Percentiles rank a stretch among this genome's conserved stretches.
Evolutionary conservation across 768 basidiomycete genomes (phyloP).

Genomic region (Amyloporia xantha): DNA sequence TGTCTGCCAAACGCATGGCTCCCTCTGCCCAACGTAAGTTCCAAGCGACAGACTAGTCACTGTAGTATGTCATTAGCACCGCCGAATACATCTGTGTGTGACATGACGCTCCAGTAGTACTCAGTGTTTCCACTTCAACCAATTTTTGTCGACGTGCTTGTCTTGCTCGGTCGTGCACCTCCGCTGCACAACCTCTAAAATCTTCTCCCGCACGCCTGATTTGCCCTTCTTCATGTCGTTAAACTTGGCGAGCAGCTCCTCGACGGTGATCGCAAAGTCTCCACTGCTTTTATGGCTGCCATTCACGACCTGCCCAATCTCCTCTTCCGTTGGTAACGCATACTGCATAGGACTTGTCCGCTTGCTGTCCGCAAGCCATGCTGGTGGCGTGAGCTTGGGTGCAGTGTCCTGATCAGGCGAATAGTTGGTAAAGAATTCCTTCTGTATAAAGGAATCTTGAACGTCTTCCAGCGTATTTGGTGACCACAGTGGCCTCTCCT

Average conservation of each 20-base stretch:
- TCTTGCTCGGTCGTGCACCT: constrained; percentile 57
- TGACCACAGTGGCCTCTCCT: constrained; percentile 60
- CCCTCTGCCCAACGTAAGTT: no score
- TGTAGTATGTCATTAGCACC: neutral
- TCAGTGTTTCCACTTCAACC: constrained; percentile 53
- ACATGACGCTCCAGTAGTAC: neutral
- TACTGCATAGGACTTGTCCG: constrained; percentile 29
- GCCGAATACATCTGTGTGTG: neutral
- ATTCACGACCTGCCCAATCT: constrained; percentile 59
- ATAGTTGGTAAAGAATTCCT: constrained; percentile 58
- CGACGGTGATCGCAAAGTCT: constrained; percentile 49
- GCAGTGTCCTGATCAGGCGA: constrained; percentile 34
- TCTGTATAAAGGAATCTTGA: constrained; percentile 42
- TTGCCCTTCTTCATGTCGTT: constrained; percentile 41
- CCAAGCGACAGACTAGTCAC: no score
- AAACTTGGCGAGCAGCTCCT: constrained; percentile 59
- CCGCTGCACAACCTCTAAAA: constrained; percentile 68
- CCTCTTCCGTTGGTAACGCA: constrained; percentile 72
- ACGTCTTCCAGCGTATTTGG: constrained; percentile 61
- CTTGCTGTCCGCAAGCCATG: constrained; percentile 13
- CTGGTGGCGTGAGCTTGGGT: constrained; percentile 22
- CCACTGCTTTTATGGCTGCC: constrained; percentile 60
- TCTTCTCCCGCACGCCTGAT: constrained; percentile 65
- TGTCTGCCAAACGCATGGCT: no score
- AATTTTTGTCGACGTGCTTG: constrained; percentile 40